Conservation (phyloP, 2,329 filamentous ascomycete species). For the Orbilia javanica region DNA sequence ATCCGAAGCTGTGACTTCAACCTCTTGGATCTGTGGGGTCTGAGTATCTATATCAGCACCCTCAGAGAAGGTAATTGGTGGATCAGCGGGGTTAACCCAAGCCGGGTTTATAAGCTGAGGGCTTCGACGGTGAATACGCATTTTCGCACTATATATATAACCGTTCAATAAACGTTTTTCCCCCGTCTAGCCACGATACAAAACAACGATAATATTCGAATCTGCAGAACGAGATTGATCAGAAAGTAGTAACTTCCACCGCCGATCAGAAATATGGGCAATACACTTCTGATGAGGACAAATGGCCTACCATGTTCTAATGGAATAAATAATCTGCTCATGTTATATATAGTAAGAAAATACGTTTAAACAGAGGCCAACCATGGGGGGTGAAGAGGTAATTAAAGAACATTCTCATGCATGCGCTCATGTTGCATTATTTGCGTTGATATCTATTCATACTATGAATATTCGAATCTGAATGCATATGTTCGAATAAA, state of each 20-base stretch:
- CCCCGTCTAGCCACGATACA: not conserved
- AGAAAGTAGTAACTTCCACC: not conserved
- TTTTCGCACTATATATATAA: not conserved
- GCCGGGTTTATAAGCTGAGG: not conserved
- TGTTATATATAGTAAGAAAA: no score
- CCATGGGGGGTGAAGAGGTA: no score
- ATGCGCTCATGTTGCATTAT: constrained; percentile 52
- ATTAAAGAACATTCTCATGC: constrained; percentile 51
- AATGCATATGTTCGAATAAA: no score
- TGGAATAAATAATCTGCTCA: not conserved
- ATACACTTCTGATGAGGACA: no score
- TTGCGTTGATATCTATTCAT: constrained; percentile 38
- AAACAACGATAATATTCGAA: no score
- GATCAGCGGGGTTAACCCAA: constrained; percentile 5
- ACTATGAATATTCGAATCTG: no score
- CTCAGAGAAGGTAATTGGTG: not conserved
- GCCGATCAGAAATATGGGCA: not conserved
- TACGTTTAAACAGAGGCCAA: no score
- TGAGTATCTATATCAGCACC: not conserved
- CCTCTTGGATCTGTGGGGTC: not conserved
- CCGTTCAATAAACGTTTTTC: no score
- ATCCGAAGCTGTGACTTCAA: no score
- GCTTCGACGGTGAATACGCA: constrained; percentile 3
- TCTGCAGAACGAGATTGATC: not conserved
- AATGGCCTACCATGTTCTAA: not conserved